Conservation (phyloP, 345 rosid genomes). For the Acer campestre region DNA sequence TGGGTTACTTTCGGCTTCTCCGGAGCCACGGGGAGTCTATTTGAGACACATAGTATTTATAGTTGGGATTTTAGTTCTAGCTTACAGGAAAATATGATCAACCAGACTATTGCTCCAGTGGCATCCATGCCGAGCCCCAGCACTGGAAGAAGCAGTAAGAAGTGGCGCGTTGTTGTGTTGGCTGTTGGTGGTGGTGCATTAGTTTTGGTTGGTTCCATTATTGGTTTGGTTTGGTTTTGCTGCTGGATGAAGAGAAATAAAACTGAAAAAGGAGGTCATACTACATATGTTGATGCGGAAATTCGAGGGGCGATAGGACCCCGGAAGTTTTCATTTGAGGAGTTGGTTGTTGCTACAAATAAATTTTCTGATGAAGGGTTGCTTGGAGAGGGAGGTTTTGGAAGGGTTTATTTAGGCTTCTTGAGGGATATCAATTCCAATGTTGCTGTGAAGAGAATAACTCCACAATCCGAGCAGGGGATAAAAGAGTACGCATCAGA, state of each 20-base stretch:
- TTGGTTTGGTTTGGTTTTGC: background rate
- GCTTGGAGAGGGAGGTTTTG: slow-evolving; percentile 35
- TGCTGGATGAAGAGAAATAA: slow-evolving; percentile 14
- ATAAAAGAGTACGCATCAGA: slow-evolving; percentile 26
- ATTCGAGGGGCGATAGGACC: slow-evolving; percentile 12
- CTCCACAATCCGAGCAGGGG: slow-evolving; percentile 24
- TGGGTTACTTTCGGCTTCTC: slow-evolving; percentile 23
- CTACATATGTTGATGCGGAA: background rate
- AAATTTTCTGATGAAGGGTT: slow-evolving; percentile 14
- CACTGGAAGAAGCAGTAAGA: no score
- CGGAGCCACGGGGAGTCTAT: background rate
- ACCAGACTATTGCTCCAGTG: no score
- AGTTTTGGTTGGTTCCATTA: background rate
- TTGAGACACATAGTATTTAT: background rate
- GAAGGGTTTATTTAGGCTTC: slow-evolving; percentile 25
- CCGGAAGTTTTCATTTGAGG: slow-evolving; percentile 22
- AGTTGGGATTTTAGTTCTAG: slow-evolving; percentile 19
- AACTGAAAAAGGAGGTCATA: background rate
- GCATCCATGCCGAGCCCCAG: no score
- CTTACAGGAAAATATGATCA: background rate
- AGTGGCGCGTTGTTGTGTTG: background rate
- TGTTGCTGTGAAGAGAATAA: slow-evolving; percentile 27
- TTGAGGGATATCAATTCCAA: background rate
- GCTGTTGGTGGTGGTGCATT: slow-evolving; percentile 12
- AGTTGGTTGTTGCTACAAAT: slow-evolving; percentile 14